A percentile compares a stretch with the other conserved stretches of the same genome.
These are phyloP conservation scores for Erysimum cheiranthoides DNA, from an alignment of 345 rosid species.

Conservation along the genomic window DNA sequence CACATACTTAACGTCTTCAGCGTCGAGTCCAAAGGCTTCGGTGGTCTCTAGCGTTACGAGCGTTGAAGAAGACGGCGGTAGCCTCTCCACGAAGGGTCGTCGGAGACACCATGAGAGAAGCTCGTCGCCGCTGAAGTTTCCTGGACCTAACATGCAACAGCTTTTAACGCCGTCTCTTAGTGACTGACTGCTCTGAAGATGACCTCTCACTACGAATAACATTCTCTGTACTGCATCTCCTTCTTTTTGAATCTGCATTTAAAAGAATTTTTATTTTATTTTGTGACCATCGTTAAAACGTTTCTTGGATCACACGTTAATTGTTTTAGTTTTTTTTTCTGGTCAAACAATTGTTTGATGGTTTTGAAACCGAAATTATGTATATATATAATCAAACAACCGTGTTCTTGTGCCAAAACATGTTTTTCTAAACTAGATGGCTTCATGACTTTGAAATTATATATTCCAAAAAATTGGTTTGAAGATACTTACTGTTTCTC, in stretches of 20 bases:
- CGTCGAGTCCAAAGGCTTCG: slow-evolving; percentile 92
- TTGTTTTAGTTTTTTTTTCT: too few species aligned
- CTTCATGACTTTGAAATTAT: background rate
- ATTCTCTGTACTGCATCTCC: slow-evolving; percentile 96
- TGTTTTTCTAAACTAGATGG: background rate
- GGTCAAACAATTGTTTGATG: too few species aligned
- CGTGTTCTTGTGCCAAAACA: background rate
- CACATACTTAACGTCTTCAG: slow-evolving; percentile 87
- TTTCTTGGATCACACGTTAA: slow-evolving; percentile 20
- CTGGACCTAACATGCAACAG: slow-evolving; percentile 97
- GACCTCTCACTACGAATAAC: slow-evolving; percentile 96
- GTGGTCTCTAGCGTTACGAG: slow-evolving; percentile 89
- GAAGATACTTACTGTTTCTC: slow-evolving; percentile 75
- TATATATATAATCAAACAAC: too few species aligned
- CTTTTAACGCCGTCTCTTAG: slow-evolving; percentile 86
- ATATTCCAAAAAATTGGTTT: background rate
- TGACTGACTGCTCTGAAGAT: slow-evolving; percentile 93
- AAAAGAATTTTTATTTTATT: background rate
- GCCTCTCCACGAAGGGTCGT: slow-evolving; percentile 81
- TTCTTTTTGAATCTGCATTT: slow-evolving; percentile 76
- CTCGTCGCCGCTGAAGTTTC: slow-evolving; percentile 97
- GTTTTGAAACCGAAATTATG: too few species aligned
- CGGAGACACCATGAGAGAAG: slow-evolving; percentile 93
- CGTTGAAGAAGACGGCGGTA: slow-evolving; percentile 89
- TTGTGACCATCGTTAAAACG: background rate